A percentile compares a stretch with the other conserved stretches of the same genome.
phyloP scores from a whole-genome alignment of 1,139 yeast genomes.

The Hyphopichia khmerensis region DNA sequence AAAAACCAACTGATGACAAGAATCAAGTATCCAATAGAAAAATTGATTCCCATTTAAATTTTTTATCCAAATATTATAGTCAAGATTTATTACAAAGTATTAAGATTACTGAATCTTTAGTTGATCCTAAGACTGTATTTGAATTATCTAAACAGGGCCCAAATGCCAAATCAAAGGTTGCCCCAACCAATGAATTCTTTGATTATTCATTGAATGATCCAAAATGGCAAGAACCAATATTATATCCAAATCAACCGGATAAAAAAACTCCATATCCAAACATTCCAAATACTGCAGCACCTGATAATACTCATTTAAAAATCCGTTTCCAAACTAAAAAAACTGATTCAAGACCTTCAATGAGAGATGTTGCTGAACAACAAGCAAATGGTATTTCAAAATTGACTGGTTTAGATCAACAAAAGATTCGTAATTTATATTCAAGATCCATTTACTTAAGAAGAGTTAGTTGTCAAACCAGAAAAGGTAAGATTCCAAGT shows the following conservation, averaged over 20 bases:
- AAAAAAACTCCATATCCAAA: slow-evolving; percentile 41
- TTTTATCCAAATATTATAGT: slow-evolving; percentile 68
- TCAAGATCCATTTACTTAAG: slow-evolving; percentile 71
- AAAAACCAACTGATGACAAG: not conserved
- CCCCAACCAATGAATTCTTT: slow-evolving; percentile 23
- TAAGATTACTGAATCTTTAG: slow-evolving; percentile 71
- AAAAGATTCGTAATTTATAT: slow-evolving; percentile 62
- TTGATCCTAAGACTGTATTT: slow-evolving; percentile 59
- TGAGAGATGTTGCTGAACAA: slow-evolving; percentile 7
- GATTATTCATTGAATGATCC: slow-evolving; percentile 41
- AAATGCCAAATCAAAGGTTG: slow-evolving; percentile 30
- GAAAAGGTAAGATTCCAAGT: slow-evolving; percentile 87
- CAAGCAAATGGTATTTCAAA: slow-evolving; percentile 47
- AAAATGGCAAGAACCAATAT: slow-evolving; percentile 47
- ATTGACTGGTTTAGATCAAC: slow-evolving; percentile 72
- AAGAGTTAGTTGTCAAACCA: slow-evolving; percentile 88
- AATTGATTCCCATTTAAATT: slow-evolving; percentile 51
- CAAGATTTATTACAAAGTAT: slow-evolving; percentile 79
- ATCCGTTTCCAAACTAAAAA: slow-evolving; percentile 28
- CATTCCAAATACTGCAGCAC: slow-evolving; percentile 40
- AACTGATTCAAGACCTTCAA: not conserved
- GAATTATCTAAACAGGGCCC: slow-evolving; percentile 33
- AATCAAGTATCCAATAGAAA: slow-evolving; percentile 9
- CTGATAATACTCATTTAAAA: slow-evolving; percentile 42
- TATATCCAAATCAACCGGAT: slow-evolving; percentile 46